phyloP scores from a whole-genome alignment of 805 yeast genomes.

The Saccharomycopsis javanensis region DNA sequence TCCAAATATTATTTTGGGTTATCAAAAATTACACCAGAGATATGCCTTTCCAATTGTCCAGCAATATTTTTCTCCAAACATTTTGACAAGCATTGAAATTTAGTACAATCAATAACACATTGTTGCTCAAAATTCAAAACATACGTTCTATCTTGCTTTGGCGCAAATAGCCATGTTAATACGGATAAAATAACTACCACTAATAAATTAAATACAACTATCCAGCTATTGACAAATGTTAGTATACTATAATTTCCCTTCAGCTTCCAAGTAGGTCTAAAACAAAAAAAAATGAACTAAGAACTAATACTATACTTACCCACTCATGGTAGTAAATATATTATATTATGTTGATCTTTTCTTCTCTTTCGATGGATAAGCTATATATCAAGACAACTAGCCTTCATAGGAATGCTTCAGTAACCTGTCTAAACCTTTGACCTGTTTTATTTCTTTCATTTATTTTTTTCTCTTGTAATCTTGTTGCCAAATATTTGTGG shows the following conservation, averaged over 20 bases:
- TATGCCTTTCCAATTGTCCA: background rate
- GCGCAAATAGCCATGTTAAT: conserved; percentile 79
- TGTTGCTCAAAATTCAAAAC: conserved; percentile 22
- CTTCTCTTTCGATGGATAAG: background rate
- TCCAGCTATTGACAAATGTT: conserved; percentile 37
- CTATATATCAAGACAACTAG: too few relatives aligned
- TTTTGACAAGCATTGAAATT: background rate
- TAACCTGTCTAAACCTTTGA: too few relatives aligned
- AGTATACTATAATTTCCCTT: conserved; percentile 3
- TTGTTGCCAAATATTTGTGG: background rate
- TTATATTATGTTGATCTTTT: background rate
- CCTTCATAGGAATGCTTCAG: too few relatives aligned
- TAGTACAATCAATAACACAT: background rate
- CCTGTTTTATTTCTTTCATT: background rate
- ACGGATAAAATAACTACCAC: conserved; percentile 49
- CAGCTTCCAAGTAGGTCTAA: too few relatives aligned
- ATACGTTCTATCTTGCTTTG: conserved; percentile 66
- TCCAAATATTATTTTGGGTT: too few relatives aligned
- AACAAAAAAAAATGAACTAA: too few relatives aligned
- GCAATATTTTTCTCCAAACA: background rate
- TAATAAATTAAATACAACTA: conserved; percentile 56
- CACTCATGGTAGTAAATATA: conserved; percentile 32
- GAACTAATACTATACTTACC: conserved; percentile 31
- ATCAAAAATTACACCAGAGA: too few relatives aligned
- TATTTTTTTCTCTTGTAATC: background rate